Evolutionary conservation across 139 green algal genomes (phyloP).

Genomic region (Tetraselmis striata): DNA sequence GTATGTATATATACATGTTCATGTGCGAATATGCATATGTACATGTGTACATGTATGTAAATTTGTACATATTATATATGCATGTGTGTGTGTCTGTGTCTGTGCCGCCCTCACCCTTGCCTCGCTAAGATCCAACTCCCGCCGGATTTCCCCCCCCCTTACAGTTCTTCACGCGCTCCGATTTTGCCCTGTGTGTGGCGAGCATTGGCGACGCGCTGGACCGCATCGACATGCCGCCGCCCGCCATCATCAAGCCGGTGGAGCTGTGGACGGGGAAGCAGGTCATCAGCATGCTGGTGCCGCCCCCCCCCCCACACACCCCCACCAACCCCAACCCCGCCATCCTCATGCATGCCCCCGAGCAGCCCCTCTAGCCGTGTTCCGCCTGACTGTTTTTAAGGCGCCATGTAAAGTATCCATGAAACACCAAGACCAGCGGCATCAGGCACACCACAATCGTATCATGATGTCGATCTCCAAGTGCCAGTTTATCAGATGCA

Average conservation of each 20-base stretch:
- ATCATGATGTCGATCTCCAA: too few species aligned
- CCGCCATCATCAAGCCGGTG: constrained; percentile 75
- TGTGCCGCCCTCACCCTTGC: too few species aligned
- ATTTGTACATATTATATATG: too few species aligned
- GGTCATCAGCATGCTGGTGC: constrained; percentile 79
- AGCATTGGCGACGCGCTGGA: constrained; percentile 70
- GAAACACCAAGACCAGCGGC: too few species aligned
- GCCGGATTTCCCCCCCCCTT: not conserved
- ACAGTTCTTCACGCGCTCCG: constrained; percentile 53
- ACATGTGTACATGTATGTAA: too few species aligned
- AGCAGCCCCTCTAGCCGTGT: not conserved
- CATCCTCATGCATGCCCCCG: not conserved
- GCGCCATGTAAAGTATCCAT: too few species aligned
- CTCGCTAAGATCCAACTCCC: not conserved
- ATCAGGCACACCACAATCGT: too few species aligned
- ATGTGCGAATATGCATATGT: too few species aligned
- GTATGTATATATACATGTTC: too few species aligned
- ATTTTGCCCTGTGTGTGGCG: constrained; percentile 63
- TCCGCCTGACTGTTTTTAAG: too few species aligned
- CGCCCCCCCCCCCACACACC: not conserved
- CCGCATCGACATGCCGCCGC: constrained; percentile 55
- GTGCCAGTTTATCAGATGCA: too few species aligned
- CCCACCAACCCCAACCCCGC: constrained; percentile 3
- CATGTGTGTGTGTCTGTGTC: too few species aligned
- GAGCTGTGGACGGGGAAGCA: constrained; percentile 99